Base-by-base conservation (phyloP, 108 stramenopile genomes). In the Nitzschia palea region DNA sequence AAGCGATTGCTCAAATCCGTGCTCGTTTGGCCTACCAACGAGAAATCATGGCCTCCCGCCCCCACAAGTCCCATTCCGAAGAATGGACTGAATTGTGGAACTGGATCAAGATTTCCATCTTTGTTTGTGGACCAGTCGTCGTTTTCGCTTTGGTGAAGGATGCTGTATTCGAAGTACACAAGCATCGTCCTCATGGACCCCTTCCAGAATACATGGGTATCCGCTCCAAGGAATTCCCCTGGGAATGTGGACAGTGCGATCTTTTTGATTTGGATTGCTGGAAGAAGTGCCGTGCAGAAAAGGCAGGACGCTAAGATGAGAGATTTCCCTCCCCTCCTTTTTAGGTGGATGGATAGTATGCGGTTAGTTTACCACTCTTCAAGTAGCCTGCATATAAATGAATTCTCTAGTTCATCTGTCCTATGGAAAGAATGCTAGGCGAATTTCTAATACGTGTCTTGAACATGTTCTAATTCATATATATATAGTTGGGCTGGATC, bases 151-250 rank as follows among this genome's bases (percentile, higher is more conserved):
- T 79, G 2, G 12, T 72, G 35, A 91, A 89, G 79, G 88, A 91
- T 74, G 32, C 85, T 34, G 62, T 88, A 29, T 73, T 88, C 18
- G 84, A 84, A 22, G 85, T 77, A 25, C 88, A 89, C 55, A 57
- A 66, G 27, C 88, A 89, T 57, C 81, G 86, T 37, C 71, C 65
- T 10, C 64, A 86, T 32, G 89, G 83, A 29, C 74, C 81, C 22
- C 17, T 84, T 32, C 93, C 93, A 12, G 93, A 91, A 54, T 94
- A 96, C 83, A 95, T 96, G 95, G 62, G 71, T 28, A 91, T 95
- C 72, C 94, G 95, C 60, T 80, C 62, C 62, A 97, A 96, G 86
- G 93, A 94, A 36, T 94, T 86, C 70, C 95, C 97, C n/a, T 97
- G 97, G 97, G 90, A 88, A 47, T 97, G 97, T 60, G 87, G 89